Conservation (phyloP, 2,329 filamentous ascomycete species). For the Blastomyces emzantsi region DNA sequence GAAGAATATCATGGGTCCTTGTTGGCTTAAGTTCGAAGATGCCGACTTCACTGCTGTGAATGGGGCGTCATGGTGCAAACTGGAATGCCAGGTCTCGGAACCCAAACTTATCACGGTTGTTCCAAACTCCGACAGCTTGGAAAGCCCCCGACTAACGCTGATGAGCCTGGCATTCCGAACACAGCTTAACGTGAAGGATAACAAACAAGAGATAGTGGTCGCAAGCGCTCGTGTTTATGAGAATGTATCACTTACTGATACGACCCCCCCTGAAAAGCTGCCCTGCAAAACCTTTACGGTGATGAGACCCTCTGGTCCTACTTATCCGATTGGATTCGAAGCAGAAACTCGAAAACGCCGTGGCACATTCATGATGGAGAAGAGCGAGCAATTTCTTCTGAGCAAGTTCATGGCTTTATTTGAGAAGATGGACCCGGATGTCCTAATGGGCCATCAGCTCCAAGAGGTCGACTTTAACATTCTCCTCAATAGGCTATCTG, state of each 20-base stretch:
- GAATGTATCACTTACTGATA: constrained; percentile 77
- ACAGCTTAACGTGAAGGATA: constrained; percentile 78
- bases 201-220: constrained; percentile 91
- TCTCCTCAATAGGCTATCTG: constrained; percentile 72
- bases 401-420: constrained; percentile 84
- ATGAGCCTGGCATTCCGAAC: constrained; percentile 92
- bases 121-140: constrained; percentile 68
- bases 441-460: constrained; percentile 87
- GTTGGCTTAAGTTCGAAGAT: constrained; percentile 86
- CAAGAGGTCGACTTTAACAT: constrained; percentile 96
- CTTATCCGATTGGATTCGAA: constrained; percentile 84
- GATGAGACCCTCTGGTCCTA: constrained; percentile 66
- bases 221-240: constrained; percentile 91
- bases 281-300: constrained; percentile 87
- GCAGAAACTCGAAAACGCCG: constrained; percentile 62
- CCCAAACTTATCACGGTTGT: constrained; percentile 66
- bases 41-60: constrained; percentile 76
- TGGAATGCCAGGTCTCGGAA: constrained; percentile 74
- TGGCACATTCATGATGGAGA: constrained; percentile 70
- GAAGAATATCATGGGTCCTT: constrained; percentile 99
- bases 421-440: constrained; percentile 82
- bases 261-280: constrained; percentile 77
- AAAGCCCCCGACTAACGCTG: constrained; percentile 80
- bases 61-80: constrained; percentile 94
- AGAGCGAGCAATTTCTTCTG: constrained; percentile 74